These are phyloP conservation scores for Geoglossum cookeanum DNA, from an alignment of 2,329 filamentous ascomycete genomes.

Conservation along the genomic window DNA sequence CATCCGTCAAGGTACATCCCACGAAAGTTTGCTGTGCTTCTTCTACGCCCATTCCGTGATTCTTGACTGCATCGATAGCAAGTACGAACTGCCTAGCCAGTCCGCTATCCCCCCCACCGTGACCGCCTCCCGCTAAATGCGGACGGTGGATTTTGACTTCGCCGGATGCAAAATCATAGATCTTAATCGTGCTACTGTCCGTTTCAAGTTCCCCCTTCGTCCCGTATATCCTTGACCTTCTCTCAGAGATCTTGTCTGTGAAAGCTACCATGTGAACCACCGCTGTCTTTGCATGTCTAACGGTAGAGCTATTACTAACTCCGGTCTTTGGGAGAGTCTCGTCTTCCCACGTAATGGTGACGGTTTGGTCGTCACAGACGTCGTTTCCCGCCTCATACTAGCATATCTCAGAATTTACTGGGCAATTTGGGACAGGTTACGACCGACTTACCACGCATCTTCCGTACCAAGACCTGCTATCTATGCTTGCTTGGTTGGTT, in stretches of 20 bases:
- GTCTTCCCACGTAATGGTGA: conserved; percentile 76
- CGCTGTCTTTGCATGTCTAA: conserved; percentile 58
- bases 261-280: conserved; percentile 89
- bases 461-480: conserved; percentile 52
- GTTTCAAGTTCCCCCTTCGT: conserved; percentile 71
- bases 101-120: conserved; percentile 65
- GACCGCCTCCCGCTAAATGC: conserved; percentile 37
- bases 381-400: conserved; percentile 74
- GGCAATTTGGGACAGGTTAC: neutral
- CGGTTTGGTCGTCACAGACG: conserved; percentile 81
- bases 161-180: conserved; percentile 51
- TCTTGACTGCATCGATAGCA: conserved; percentile 65
- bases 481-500: conserved; percentile 27
- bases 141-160: conserved; percentile 38
- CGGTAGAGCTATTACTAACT: neutral
- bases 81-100: conserved; percentile 65
- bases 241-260: conserved; percentile 69
- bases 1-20: conserved; percentile 71
- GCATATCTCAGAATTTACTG: neutral
- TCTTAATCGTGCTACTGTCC: conserved; percentile 56
- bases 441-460: conserved; percentile 45
- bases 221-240: conserved; percentile 73
- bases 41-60: conserved; percentile 42
- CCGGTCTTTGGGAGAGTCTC: conserved; percentile 25
- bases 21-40: conserved; percentile 58